Conservation (phyloP, 108 stramenopile species). For the Halocafeteria seosinensis region DNA sequence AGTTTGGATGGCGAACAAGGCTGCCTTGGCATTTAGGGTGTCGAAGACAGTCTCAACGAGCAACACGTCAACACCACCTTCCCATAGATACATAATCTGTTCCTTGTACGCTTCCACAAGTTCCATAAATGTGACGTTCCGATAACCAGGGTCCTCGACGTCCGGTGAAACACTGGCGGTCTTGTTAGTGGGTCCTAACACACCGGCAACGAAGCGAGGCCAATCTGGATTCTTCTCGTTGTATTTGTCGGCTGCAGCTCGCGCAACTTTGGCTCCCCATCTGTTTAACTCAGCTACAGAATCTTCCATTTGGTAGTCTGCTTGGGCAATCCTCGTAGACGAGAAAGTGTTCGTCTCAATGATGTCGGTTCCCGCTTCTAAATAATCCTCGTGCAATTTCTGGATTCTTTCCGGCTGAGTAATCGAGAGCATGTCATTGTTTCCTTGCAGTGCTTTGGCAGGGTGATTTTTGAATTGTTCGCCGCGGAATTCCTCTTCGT, state of each 20-base stretch:
- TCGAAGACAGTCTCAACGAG: slow-evolving; percentile 98
- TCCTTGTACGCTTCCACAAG: slow-evolving; percentile 85
- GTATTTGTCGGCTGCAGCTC: slow-evolving; percentile 83
- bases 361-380: slow-evolving; percentile 68
- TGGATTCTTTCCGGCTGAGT: slow-evolving; percentile 81
- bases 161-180: slow-evolving; percentile 86
- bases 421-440: slow-evolving; percentile 91
- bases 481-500: slow-evolving; percentile 85
- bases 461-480: slow-evolving; percentile 84
- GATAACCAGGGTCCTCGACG: slow-evolving; percentile 73
- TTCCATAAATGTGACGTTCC: slow-evolving; percentile 95
- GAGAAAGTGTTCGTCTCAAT: slow-evolving; percentile 97
- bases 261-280: slow-evolving; percentile 67
- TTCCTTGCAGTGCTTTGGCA: slow-evolving; percentile 74
- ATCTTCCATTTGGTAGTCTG: slow-evolving; percentile 87
- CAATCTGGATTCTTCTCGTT: slow-evolving; percentile 73
- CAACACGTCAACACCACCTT: slow-evolving; percentile 81
- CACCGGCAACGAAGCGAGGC: slow-evolving; percentile 89
- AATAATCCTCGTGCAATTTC: slow-evolving; percentile 75
- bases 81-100: slow-evolving; percentile 76
- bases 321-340: slow-evolving; percentile 90
- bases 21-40: slow-evolving; percentile 92
- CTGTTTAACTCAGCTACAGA: slow-evolving; percentile 88
- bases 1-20: slow-evolving; percentile 73
- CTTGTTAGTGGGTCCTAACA: slow-evolving; percentile 89